phyloP scores from a whole-genome alignment of 306 rosid genomes.

The Potentilla sterilis region DNA sequence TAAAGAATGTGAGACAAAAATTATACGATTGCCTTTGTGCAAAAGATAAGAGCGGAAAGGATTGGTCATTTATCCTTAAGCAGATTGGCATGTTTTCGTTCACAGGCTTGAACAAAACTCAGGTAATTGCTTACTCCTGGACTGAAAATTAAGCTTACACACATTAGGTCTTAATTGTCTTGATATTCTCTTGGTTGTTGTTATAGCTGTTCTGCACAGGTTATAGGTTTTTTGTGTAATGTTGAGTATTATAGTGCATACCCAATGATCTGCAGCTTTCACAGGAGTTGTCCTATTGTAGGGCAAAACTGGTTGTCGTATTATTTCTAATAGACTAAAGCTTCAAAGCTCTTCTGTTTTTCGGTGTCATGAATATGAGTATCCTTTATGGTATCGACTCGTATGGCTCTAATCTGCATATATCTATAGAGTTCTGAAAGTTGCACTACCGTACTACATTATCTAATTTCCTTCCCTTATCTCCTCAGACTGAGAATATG shows the following conservation, averaged over 20 bases:
- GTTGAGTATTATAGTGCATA: not conserved
- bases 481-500: constrained; percentile 79
- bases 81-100: constrained; percentile 99
- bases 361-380: not conserved
- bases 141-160: not conserved
- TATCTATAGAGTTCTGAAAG: not conserved
- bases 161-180: not conserved
- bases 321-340: not conserved
- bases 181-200: not conserved
- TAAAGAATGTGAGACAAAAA: constrained; percentile 79
- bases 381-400: not conserved
- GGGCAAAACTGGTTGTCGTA: not conserved
- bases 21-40: constrained; percentile 66
- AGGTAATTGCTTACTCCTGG: constrained; percentile 46
- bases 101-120: constrained; percentile 80
- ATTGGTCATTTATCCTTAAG: constrained; percentile 91
- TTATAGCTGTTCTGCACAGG: not conserved
- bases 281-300: not conserved
- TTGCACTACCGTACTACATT: not conserved
- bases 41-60: constrained; percentile 91
- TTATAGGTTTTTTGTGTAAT: not conserved
- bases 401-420: not conserved
- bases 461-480: not conserved
- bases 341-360: not conserved
- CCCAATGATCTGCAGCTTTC: not conserved